Evolutionary conservation across 2,329 filamentous ascomycete genomes (phyloP).

Genomic region (Microdochium trichocladiopsis): DNA sequence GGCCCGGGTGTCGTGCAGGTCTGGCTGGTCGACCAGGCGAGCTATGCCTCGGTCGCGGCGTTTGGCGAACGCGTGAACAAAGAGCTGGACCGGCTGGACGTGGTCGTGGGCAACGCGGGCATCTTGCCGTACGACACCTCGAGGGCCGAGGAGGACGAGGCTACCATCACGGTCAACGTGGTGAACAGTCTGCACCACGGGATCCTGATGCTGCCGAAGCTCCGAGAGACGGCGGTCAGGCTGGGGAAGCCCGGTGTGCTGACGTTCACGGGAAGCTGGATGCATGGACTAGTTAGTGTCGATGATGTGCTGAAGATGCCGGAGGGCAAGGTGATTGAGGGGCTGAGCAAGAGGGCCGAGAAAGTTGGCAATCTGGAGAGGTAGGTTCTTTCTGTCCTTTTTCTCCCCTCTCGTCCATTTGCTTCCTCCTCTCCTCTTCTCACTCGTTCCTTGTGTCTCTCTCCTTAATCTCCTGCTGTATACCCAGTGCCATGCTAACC

Average conservation of each 20-base stretch:
- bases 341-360: constrained; percentile 14
- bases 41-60: constrained; percentile 34
- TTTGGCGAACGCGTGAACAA: constrained; percentile 30
- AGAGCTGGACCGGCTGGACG: constrained; percentile 34
- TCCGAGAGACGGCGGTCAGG: constrained; percentile 28
- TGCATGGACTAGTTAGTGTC: constrained; percentile 13
- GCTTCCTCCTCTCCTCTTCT: no score
- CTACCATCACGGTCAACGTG: constrained; percentile 43
- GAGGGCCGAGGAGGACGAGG: constrained; percentile 36
- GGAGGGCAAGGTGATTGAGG: constrained; percentile 18
- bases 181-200: constrained; percentile 43
- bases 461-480: no score
- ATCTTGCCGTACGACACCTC: constrained; percentile 25
- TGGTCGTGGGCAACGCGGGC: constrained; percentile 33
- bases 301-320: constrained; percentile 11
- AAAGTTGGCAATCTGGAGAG: background rate
- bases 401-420: background rate
- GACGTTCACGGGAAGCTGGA: constrained; percentile 17
- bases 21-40: constrained; percentile 41
- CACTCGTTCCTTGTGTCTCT: no score
- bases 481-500: no score
- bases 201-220: constrained; percentile 40
- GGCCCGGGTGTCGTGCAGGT: constrained; percentile 29
- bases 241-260: constrained; percentile 15
- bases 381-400: background rate